Percentiles rank a stretch among this genome's conserved stretches.
Conservation (phyloP, 371 early-diverging fungal genomes). For the Mucor indicus region DNA sequence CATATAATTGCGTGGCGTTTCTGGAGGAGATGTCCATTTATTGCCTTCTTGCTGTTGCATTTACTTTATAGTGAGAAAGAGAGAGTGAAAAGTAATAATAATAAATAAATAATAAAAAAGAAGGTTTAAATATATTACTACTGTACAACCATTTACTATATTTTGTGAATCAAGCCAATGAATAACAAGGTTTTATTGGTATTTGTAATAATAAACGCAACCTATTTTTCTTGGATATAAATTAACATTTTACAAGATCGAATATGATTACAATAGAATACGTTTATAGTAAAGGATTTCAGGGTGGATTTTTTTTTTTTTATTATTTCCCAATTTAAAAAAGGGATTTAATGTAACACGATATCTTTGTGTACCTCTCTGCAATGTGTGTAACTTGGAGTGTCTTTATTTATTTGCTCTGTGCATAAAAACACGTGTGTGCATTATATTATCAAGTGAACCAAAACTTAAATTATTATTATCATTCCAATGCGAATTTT, state of each 20-base stretch:
- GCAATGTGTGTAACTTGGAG: background rate
- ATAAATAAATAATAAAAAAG: slow-evolving; percentile 1
- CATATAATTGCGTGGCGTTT: slow-evolving; percentile 28
- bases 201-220: too few species aligned
- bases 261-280: too few species aligned
- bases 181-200: too few species aligned
- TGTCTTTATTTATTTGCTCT: too few species aligned
- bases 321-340: background rate
- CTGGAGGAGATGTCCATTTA: slow-evolving; percentile 27
- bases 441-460: too few species aligned
- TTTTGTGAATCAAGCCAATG: too few species aligned
- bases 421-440: background rate
- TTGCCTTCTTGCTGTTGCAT: slow-evolving; percentile 17
- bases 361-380: background rate
- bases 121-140: slow-evolving; percentile 1
- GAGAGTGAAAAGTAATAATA: slow-evolving; percentile 3
- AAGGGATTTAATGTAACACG: background rate
- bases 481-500: too few species aligned
- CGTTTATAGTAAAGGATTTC: too few species aligned
- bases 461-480: too few species aligned
- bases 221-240: too few species aligned
- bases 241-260: too few species aligned
- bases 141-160: too few species aligned
- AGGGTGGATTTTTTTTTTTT: background rate
- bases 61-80: background rate